Evolutionary conservation across 768 basidiomycete genomes (phyloP), one percentile per base, ranked within the genome.

Genomic region (Epithele typhae): DNA sequence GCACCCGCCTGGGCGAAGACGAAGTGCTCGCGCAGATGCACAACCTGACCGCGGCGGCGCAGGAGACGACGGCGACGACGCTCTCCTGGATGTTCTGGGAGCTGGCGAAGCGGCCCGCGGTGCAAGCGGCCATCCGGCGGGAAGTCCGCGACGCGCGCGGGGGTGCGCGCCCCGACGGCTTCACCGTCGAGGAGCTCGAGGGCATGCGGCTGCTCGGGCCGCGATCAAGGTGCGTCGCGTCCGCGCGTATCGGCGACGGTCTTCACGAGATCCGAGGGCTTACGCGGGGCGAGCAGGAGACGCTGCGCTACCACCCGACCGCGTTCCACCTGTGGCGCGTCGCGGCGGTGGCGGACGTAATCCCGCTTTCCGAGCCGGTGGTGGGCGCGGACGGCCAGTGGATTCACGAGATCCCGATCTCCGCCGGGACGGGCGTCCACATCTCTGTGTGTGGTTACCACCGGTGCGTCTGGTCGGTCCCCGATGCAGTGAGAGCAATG

Each of bases 341-440:
- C 17, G 56, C 58, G 3, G 43, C 33, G 11, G 47, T 50, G 19
- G 60, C 60, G 30, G 58, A 61, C 22, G 43, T 56, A 12, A 45
- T 61, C 19, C 60, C 60, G 3, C 48, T 61, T 21, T 39, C 54
- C 2, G 32, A 45, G 18, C 52, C 52, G 1, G 37, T 49, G 5
- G 24, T 32, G 1, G 15, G 38, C 9, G 27, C 38, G 18, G 19
- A 23, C 11, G 52, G 48, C 1, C 19, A 49, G 30, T n/a, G 21
- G 1, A 35, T 53, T 12, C 41, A 17, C 1, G 52, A 48, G 27
- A 36, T 53, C 9, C 52, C 52, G 4, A 27, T 53, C 15, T 17
- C 12, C 18, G 41, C 40, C 8, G 52, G 52, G 2, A 46, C 48
- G 19, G n/a, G 23, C 19, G 22, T 53, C 10, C 2, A 25, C n/a